Percentiles rank a stretch among this genome's conserved stretches.
These are phyloP conservation scores for Verticillium isaacii DNA, from an alignment of 2,329 filamentous ascomycete genomes.

Conservation along the genomic window DNA sequence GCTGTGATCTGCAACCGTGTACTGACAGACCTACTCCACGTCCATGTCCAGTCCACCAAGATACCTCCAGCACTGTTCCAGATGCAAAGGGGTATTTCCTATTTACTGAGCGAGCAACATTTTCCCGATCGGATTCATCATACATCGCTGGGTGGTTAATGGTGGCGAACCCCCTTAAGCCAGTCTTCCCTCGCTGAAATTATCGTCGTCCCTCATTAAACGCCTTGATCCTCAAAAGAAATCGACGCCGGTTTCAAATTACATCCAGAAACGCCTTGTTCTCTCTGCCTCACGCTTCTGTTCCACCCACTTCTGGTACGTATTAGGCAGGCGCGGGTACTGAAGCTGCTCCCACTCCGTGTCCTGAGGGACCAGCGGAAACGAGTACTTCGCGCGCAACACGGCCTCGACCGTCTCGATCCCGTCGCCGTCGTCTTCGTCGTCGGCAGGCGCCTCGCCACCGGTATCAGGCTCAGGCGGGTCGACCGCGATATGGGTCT, in stretches of 20 bases:
- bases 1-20: too few species aligned
- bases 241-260: neutral
- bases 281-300: constrained; percentile 1
- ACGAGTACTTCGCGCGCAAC: constrained; percentile 5
- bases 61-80: too few species aligned
- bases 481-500: constrained; percentile 8
- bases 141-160: too few species aligned
- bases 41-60: too few species aligned
- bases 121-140: too few species aligned
- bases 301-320: constrained; percentile 10
- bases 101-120: too few species aligned
- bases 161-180: too few species aligned
- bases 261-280: neutral
- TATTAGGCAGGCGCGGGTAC: constrained; percentile 10
- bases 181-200: too few species aligned
- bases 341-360: constrained; percentile 11
- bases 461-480: neutral
- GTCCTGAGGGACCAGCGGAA: constrained; percentile 2
- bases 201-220: neutral
- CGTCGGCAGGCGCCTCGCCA: neutral
- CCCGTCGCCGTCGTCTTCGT: constrained; percentile 5
- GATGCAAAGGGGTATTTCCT: too few species aligned
- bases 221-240: neutral
- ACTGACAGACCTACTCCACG: too few species aligned
- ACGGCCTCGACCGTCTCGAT: constrained; percentile 11